Evolutionary conservation across 2,329 filamentous ascomycete genomes (phyloP).

Genomic region (Trichoderma breve): DNA sequence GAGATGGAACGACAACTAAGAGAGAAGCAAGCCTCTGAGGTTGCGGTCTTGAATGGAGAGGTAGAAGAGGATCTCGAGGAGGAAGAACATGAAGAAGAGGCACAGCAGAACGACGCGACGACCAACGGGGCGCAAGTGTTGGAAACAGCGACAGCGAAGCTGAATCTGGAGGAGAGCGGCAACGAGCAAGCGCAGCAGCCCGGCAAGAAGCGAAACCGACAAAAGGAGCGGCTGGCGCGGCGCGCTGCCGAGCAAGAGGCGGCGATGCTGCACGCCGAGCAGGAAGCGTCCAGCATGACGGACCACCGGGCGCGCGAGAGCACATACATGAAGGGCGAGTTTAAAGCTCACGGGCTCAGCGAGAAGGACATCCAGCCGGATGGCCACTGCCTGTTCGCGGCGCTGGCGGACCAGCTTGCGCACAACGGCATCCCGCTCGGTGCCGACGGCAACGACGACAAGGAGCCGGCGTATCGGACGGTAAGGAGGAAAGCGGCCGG

Average conservation of each 20-base stretch:
- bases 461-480: slow-evolving; percentile 57
- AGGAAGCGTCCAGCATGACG: slow-evolving; percentile 72
- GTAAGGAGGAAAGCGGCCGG: slow-evolving; percentile 71
- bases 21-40: slow-evolving; percentile 64
- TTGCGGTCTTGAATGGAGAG: slow-evolving; percentile 42
- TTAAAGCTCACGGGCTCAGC: slow-evolving; percentile 61
- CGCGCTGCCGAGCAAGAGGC: slow-evolving; percentile 82
- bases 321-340: slow-evolving; percentile 65
- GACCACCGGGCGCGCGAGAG: slow-evolving; percentile 71
- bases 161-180: slow-evolving; percentile 23
- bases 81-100: slow-evolving; percentile 7
- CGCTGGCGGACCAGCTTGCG: slow-evolving; percentile 79
- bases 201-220: slow-evolving; percentile 77
- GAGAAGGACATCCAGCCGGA: slow-evolving; percentile 84
- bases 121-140: slow-evolving; percentile 8
- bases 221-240: slow-evolving; percentile 86
- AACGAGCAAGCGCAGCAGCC: slow-evolving; percentile 23
- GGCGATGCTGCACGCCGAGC: slow-evolving; percentile 62
- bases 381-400: slow-evolving; percentile 92
- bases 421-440: slow-evolving; percentile 48
- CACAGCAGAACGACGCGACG: not conserved
- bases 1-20: slow-evolving; percentile 64
- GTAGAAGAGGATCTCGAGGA: not conserved
- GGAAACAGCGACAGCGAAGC: slow-evolving; percentile 25
- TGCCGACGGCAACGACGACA: too few species aligned